These are phyloP conservation scores for Cyclotella choctawhatcheeana DNA, from an alignment of 108 stramenopile species.

Conservation along the genomic window DNA sequence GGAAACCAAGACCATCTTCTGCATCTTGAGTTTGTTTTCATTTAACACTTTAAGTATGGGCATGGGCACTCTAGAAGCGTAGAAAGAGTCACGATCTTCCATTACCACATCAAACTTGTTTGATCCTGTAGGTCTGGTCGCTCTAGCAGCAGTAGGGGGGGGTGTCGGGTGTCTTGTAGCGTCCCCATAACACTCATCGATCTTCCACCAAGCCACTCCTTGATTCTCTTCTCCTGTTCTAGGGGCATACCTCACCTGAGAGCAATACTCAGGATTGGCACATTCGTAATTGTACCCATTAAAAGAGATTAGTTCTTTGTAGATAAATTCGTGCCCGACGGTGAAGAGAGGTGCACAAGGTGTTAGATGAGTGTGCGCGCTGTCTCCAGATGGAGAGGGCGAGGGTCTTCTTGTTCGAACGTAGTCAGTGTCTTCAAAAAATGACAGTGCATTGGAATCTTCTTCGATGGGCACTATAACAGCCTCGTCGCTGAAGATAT, in stretches of 20 bases:
- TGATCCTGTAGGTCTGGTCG: neutral
- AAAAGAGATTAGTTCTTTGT: slow-evolving; percentile 20
- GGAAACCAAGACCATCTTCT: slow-evolving; percentile 18
- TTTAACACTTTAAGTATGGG: slow-evolving; percentile 1
- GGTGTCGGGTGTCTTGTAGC: slow-evolving; percentile 15
- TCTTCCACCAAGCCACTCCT: slow-evolving; percentile 19
- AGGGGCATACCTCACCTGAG: slow-evolving; percentile 6
- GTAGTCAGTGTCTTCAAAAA: neutral
- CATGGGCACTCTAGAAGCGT: neutral
- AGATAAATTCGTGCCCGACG: slow-evolving; percentile 4
- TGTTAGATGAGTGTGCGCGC: neutral
- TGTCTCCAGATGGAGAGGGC: neutral
- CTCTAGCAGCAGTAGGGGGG: neutral
- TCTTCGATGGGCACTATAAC: neutral
- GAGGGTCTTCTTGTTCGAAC: neutral
- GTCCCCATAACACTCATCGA: slow-evolving; percentile 7
- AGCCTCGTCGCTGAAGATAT: neutral
- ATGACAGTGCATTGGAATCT: neutral
- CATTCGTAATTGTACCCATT: slow-evolving; percentile 7
- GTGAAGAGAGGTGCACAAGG: slow-evolving; percentile 17
- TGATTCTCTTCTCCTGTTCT: slow-evolving; percentile 7
- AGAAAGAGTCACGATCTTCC: neutral
- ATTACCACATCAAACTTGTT: neutral
- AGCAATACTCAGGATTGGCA: neutral
- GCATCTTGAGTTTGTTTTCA: neutral